Base-by-base conservation (phyloP, 2,329 filamentous ascomycete species). In the Aspergillus alliaceus region DNA sequence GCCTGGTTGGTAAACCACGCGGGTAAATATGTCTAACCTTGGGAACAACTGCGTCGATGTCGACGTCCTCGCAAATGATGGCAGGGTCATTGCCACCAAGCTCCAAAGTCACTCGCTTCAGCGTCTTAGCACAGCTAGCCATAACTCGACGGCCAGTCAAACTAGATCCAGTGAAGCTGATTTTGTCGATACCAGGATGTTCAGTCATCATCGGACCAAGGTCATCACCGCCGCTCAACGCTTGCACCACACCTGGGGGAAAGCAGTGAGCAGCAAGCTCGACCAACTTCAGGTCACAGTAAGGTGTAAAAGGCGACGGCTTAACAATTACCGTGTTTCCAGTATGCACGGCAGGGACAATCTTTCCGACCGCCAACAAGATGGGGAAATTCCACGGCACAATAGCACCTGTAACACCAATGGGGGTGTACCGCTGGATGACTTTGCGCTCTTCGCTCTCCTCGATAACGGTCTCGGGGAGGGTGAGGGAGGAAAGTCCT, bases 381-480 rank as follows among this genome's bases (percentile, higher is more conserved):
- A 76, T 57, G 4, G 77, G 75, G 60, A 70, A 86, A 67, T 87
- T 87, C 84, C 85, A 87, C 1, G 84, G 84, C 24, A 82, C 81
- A 62, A 86, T 86, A 57, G 80, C 84, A 12, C 76, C 82, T 1
- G 79, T 63, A 14, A 78, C 72, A 4, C 76, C 75, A 2, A 78
- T 58, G 0, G 77, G 76, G 1, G 66, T 71, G 53, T 75, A 71
- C n/a, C 72, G 67, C 51, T 72, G 66, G 31, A 73, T 60, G 12
- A 75, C 60, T 44, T 67, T 63, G 24, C 58, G 58, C 11, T 73
- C 73, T 12, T 77, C 76, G 50, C 77, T 78, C 35, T 84, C 81
- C 59, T 78, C 75, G 54, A 83, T 69, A 57, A 81, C 63, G 40
- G 80, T 77, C 53, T 80, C 78, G 42, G 77, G 69, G 9, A 84